Conservation (phyloP, 306 rosid species). For the Rosa chinensis region DNA sequence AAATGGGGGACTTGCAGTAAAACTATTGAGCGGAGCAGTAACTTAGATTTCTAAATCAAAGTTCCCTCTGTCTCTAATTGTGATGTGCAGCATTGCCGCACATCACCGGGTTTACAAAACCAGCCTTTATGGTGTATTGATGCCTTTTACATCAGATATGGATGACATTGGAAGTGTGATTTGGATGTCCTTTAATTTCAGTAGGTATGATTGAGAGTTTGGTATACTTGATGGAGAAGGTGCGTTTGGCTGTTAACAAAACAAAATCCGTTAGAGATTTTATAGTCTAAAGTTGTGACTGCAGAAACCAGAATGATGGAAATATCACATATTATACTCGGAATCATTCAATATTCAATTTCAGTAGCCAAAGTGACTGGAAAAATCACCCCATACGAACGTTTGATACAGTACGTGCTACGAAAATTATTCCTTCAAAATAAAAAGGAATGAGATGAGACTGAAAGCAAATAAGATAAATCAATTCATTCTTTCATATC, state of each 20-base stretch:
- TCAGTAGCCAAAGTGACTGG: background rate
- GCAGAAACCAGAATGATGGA: background rate
- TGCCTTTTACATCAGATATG: background rate
- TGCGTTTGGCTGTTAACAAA: background rate
- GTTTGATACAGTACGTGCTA: no score
- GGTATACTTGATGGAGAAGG: background rate
- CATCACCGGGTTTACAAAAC: background rate
- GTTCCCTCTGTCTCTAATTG: no score
- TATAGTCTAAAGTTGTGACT: background rate
- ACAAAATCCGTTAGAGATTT: no score
- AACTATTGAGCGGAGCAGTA: background rate
- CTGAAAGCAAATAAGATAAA: background rate
- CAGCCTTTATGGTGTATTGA: background rate
- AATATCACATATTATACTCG: background rate
- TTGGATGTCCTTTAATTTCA: background rate
- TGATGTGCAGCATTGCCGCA: background rate
- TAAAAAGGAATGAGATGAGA: background rate
- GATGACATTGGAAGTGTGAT: background rate
- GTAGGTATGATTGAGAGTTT: background rate
- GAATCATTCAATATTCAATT: no score
- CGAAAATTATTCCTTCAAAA: background rate
- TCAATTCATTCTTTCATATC: background rate
- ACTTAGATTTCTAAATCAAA: no score
- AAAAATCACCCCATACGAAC: background rate
- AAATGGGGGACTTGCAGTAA: background rate